Base-by-base conservation (phyloP, 2,329 filamentous ascomycete species). In the Teratosphaeria destructans region DNA sequence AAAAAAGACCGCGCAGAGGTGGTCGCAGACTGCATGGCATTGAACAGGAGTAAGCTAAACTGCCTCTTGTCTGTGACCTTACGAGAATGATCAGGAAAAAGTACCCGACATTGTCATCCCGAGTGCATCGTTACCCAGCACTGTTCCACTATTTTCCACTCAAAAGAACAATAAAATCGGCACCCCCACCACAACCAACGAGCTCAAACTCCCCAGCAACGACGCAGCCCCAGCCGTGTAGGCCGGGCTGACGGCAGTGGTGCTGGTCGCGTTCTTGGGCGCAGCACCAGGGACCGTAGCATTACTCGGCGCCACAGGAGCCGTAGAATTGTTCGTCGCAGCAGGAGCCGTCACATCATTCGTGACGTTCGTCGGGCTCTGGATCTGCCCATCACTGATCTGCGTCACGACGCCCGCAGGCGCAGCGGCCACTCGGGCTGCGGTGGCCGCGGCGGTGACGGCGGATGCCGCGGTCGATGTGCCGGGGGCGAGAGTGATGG, bases 321-420 rank as follows among this genome's bases (percentile, higher is more conserved):
- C 43, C 43, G 43, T 23, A 19, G 2, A 49, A 23, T 23, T 23
- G 7, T 23, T 49, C n/a, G 7, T 3, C 3, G 29, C 29, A 32
- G 43, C 43, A 23, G 43, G 43, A 49, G 43, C 37, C 3, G 37
- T 43, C 37, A 49, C 43, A 49, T 49, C 8, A 19, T 49, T 49
- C n/a, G 43, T 49, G 43, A 19, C 43, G n/a, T 49, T 23, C 5
- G 43, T 49, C n/a, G 43, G 43, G 19, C 43, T 49, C 57, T 64
- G 63, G 58, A 63, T 26, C 62, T 68, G 66, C 26, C 67, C 67
- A 54, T 70, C 67, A 35, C 58, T 37, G 57, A 65, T 64, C 63
- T 64, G 67, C 29, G 55, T 58, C n/a, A 58, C 58, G 6, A 55
- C 27, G 49, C 43, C 59, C 52, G n/a, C 65, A 62, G 54, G 64